Conservation (phyloP, 2,329 filamentous ascomycete species). For the Byssoonygena ceratinophila region DNA sequence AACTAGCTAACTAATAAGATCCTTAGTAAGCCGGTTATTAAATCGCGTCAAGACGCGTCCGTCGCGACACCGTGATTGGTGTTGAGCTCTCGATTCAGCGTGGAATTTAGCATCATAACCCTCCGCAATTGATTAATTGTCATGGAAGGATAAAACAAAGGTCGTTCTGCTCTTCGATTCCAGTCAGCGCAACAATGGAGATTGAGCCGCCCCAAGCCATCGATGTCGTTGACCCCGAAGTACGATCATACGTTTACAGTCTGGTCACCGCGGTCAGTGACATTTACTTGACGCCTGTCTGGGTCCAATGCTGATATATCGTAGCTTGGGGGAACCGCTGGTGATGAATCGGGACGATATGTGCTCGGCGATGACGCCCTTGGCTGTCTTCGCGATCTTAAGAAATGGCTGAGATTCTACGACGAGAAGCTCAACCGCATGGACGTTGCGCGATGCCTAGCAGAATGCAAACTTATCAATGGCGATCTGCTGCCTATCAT, state of each 20-base stretch:
- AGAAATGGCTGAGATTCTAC: constrained; percentile 89
- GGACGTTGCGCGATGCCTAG: constrained; percentile 86
- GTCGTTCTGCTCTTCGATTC: background rate
- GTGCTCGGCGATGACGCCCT: constrained; percentile 86
- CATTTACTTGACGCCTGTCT: too few relatives aligned
- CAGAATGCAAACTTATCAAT: constrained; percentile 83
- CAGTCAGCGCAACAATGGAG: constrained; percentile 30
- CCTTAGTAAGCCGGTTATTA: background rate
- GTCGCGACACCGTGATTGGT: background rate
- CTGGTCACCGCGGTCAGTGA: constrained; percentile 76
- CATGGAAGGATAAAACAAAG: background rate
- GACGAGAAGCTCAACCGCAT: constrained; percentile 88
- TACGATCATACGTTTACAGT: constrained; percentile 85
- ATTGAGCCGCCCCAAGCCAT: constrained; percentile 33
- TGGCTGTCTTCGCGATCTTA: constrained; percentile 82
- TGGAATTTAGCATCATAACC: background rate
- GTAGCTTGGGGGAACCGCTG: constrained; percentile 73
- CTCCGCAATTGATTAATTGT: background rate
- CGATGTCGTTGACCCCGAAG: constrained; percentile 71
- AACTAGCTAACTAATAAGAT: background rate
- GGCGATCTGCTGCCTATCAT: constrained; percentile 86
- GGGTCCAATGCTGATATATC: background rate
- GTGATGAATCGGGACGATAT: constrained; percentile 71
- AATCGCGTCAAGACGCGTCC: constrained; percentile 10
- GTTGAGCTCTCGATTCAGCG: background rate